Evolutionary conservation across 2,329 filamentous ascomycete genomes (phyloP).

Genomic region (Claviceps lovelessii): DNA sequence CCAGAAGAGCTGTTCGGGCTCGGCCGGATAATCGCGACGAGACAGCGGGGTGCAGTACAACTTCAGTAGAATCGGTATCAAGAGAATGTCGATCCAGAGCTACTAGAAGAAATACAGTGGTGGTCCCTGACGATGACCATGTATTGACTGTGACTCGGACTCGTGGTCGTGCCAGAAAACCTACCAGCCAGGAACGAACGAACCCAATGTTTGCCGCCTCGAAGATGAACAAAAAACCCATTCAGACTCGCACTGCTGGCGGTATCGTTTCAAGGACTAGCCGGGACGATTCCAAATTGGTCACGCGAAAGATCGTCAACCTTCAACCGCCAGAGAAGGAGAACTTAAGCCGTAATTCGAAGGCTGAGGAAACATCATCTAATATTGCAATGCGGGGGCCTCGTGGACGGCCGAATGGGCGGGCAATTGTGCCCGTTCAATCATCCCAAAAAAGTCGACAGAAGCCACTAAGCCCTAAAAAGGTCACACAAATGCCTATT

Average conservation of each 20-base stretch:
- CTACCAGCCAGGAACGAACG: slow-evolving; percentile 13
- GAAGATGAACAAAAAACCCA: slow-evolving; percentile 19
- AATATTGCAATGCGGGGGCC: slow-evolving; percentile 21
- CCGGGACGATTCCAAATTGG: slow-evolving; percentile 24
- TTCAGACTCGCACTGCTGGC: slow-evolving; percentile 12
- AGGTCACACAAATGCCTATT: slow-evolving; percentile 42
- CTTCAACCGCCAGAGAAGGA: slow-evolving; percentile 54
- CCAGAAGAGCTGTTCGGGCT: slow-evolving; percentile 27
- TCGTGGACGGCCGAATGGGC: slow-evolving; percentile 30
- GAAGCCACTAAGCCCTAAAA: slow-evolving; percentile 49
- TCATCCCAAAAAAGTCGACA: slow-evolving; percentile 19
- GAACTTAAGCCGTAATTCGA: slow-evolving; percentile 34
- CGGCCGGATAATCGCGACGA: slow-evolving; percentile 27
- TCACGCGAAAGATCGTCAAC: slow-evolving; percentile 45
- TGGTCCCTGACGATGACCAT: slow-evolving; percentile 11
- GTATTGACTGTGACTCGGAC: slow-evolving; percentile 8
- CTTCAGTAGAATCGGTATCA: background rate
- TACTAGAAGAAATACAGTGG: slow-evolving; percentile 14
- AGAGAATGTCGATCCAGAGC: slow-evolving; percentile 12
- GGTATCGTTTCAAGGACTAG: slow-evolving; percentile 17
- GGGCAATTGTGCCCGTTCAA: slow-evolving; percentile 20
- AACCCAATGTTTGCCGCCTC: slow-evolving; percentile 11
- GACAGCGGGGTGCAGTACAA: slow-evolving; percentile 8
- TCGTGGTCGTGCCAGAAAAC: slow-evolving; percentile 32
- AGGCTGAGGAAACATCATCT: slow-evolving; percentile 21